These are phyloP conservation scores for Candida glaebosa DNA, from an alignment of 805 yeast species.

Conservation along the genomic window DNA sequence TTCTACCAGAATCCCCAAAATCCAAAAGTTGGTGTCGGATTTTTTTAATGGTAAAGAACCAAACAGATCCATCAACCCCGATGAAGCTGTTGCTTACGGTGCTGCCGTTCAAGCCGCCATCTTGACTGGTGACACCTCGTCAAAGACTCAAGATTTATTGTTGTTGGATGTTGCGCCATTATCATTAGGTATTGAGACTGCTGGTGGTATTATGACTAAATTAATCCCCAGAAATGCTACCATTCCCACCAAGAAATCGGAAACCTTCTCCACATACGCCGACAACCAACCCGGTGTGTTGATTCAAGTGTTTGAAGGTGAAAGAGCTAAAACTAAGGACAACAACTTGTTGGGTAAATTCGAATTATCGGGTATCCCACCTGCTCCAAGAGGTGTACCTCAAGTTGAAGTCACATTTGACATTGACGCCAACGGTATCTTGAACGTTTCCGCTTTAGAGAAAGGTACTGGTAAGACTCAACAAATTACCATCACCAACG, in stretches of 20 bases:
- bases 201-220: conserved; percentile 97
- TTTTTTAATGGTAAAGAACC: conserved; percentile 94
- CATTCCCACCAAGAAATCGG: conserved; percentile 93
- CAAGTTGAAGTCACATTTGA: conserved; percentile 89
- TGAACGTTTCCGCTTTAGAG: conserved; percentile 83
- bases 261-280: conserved; percentile 92
- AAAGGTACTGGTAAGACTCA: conserved; percentile 93
- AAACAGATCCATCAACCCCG: conserved; percentile 97
- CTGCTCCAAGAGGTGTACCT: conserved; percentile 90
- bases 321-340: conserved; percentile 91
- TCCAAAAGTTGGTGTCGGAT: conserved; percentile 86
- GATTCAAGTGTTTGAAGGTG: conserved; percentile 95
- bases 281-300: conserved; percentile 95
- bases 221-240: conserved; percentile 93
- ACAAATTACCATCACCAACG: conserved; percentile 88
- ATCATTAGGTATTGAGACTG: conserved; percentile 93
- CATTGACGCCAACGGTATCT: conserved; percentile 82
- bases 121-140: conserved; percentile 74
- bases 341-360: conserved; percentile 87
- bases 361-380: conserved; percentile 82
- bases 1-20: conserved; percentile 98
- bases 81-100: conserved; percentile 99
- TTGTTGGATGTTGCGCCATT: conserved; percentile 91
- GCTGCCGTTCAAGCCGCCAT: conserved; percentile 99
- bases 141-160: conserved; percentile 48